Evolutionary conservation across 192 early-diverging fungal genomes (phyloP), one percentile per base, ranked within the genome.

Genomic region (Coemansia pectinata): DNA sequence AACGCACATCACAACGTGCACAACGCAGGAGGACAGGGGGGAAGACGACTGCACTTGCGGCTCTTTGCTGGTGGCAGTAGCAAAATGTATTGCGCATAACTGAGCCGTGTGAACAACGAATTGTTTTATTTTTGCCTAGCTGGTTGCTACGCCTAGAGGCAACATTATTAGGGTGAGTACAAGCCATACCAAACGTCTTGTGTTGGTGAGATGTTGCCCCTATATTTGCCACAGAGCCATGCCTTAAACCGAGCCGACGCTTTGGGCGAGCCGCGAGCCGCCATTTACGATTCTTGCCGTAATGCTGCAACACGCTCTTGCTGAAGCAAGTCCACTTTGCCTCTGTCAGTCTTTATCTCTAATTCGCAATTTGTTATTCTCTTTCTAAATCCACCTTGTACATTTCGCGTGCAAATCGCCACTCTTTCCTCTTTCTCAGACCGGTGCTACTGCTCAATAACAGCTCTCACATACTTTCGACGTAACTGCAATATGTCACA

Each of bases 401-500:
- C 52, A 55, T 27, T 55, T 29, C 52, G 52, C 7, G 52, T 29
- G 27, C 25, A 55, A 55, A 27, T 59, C 29, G 31, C 31, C 17
- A 15, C 17, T 21, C 6, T 59, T 59, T 36, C n/a, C 31, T 55
- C 33, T 59, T 36, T 34, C 8, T 15, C 57, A 5, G 57, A 9
- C 57, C 57, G 11, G 34, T 19, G 25, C 7, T 11, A 27, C 50
- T 52, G 50, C 23, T 19, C 6, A 19, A 47, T 5, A 47, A 21
- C 45, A 27, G n/a, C 45, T 12, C 23, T 52, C 8, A 6, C 21
- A 12, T 19, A 47, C 45, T 47, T 8, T 47, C 5, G 6, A 15
- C 45, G 19, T 47, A 47, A 47, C 50, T 11, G 25, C 52, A 55
- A 27, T 29, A 84, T 84, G 81, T 76, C 82, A 25, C 68, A 68